Evolutionary conservation across 352 stramenopile species (phyloP).

Genomic region (Bremia lactucae): DNA sequence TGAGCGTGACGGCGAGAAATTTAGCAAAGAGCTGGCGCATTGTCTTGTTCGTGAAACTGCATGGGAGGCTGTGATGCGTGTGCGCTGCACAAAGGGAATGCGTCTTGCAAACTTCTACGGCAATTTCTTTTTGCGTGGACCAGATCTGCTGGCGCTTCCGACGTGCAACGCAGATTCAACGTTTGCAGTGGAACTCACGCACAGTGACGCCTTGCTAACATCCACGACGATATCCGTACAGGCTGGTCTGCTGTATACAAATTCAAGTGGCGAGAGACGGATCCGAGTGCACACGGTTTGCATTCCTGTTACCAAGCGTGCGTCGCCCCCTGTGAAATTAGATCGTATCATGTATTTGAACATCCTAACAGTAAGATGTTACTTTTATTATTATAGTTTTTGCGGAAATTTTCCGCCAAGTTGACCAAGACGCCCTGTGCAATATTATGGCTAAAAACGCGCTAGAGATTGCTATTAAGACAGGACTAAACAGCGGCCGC

Average conservation of each 20-base stretch:
- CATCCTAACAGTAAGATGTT: too few species aligned
- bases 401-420: constrained; percentile 86
- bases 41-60: constrained; percentile 88
- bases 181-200: constrained; percentile 94
- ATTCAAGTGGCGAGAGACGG: constrained; percentile 90
- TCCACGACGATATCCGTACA: constrained; percentile 93
- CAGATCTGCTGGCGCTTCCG: constrained; percentile 94
- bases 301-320: constrained; percentile 86
- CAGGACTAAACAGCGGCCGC: constrained; percentile 89
- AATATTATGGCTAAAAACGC: constrained; percentile 93
- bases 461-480: constrained; percentile 91
- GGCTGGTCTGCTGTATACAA: constrained; percentile 96
- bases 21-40: constrained; percentile 89
- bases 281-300: constrained; percentile 98
- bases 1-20: constrained; percentile 87
- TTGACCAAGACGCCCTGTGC: constrained; percentile 89
- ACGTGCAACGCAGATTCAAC: constrained; percentile 93
- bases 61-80: constrained; percentile 95
- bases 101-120: constrained; percentile 97
- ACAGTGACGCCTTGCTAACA: constrained; percentile 93
- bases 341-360: neutral
- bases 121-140: constrained; percentile 96
- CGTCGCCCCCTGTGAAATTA: constrained; percentile 5
- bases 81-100: constrained; percentile 95
- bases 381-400: constrained; percentile 48